These are phyloP conservation scores for Plasmodium reichenowi DNA, from an alignment of 169 alveolate genomes.

Conservation along the genomic window DNA sequence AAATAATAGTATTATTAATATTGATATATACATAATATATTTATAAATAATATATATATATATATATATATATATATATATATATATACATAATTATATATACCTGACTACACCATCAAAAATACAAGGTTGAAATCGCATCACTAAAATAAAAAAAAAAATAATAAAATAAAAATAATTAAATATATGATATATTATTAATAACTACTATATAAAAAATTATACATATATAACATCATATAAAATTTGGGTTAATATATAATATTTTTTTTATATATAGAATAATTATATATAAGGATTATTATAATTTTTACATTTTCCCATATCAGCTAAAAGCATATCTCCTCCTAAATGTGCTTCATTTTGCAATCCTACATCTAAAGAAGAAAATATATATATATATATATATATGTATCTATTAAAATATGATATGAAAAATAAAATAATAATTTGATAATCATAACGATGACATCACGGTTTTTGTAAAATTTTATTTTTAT, in stretches of 20 bases:
- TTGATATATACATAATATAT: background rate
- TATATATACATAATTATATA: background rate
- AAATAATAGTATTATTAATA: background rate
- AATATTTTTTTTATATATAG: background rate
- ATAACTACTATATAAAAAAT: background rate
- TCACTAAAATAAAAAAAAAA: slow-evolving; percentile 65
- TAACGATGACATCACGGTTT: too few species aligned
- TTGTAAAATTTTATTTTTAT: slow-evolving; percentile 24
- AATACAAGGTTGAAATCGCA: slow-evolving; percentile 92
- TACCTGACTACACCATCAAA: slow-evolving; percentile 89
- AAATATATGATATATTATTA: background rate
- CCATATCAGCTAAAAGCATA: slow-evolving; percentile 94
- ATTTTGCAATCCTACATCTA: slow-evolving; percentile 75
- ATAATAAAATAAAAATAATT: background rate
- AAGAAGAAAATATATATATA: background rate
- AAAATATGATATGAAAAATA: background rate
- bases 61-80: background rate
- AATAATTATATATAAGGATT: background rate
- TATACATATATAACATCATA: background rate
- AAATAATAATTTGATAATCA: too few species aligned
- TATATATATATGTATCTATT: slow-evolving; percentile 5
- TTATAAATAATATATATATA: background rate
- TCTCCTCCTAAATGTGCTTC: slow-evolving; percentile 91
- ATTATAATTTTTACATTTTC: slow-evolving; percentile 81
- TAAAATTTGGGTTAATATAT: background rate